Percentiles rank a stretch among this genome's conserved stretches.
Evolutionary conservation across 2,329 filamentous ascomycete species (phyloP).

Genomic region (Calycina herbarum): DNA sequence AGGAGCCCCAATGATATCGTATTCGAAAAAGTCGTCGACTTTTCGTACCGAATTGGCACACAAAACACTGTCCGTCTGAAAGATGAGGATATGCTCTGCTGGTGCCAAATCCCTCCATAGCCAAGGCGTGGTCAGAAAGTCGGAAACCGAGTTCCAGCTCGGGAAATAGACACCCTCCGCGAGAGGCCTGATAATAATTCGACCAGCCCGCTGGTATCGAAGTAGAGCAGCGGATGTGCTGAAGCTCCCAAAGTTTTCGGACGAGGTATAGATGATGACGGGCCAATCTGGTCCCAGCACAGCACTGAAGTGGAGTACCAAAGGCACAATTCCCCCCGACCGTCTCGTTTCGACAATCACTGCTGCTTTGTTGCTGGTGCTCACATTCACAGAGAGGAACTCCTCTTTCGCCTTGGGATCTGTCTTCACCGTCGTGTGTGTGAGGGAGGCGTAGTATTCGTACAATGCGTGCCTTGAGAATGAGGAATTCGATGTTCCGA

Average conservation of each 20-base stretch:
- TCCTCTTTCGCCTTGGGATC: conserved; percentile 12
- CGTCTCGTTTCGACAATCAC: conserved; percentile 42
- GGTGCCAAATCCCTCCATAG: conserved; percentile 49
- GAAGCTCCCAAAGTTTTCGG: conserved; percentile 32
- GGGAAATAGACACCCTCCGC: conserved; percentile 40
- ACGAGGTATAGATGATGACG: conserved; percentile 44
- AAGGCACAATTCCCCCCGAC: conserved; percentile 38
- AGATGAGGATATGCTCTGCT: conserved; percentile 53
- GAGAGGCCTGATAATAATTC: conserved; percentile 42
- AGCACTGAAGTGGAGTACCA: conserved; percentile 42
- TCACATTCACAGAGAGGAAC: conserved; percentile 25
- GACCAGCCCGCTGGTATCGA: conserved; percentile 37
- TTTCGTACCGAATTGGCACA: conserved; percentile 46
- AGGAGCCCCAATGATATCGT: conserved; percentile 41
- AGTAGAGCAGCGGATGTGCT: conserved; percentile 40
- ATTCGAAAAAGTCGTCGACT: conserved; percentile 24
- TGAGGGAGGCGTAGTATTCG: conserved; percentile 13
- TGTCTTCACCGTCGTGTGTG: background rate
- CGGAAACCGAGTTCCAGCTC: conserved; percentile 39
- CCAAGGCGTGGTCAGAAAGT: conserved; percentile 37
- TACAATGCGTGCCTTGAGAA: conserved; percentile 5
- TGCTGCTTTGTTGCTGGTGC: conserved; percentile 37
- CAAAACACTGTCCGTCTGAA: conserved; percentile 55
- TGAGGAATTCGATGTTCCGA: conserved; percentile 11
- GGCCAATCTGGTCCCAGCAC: conserved; percentile 47